Base-by-base conservation (phyloP, 176 grass and related monocot species). In the Aegilops longissima region DNA sequence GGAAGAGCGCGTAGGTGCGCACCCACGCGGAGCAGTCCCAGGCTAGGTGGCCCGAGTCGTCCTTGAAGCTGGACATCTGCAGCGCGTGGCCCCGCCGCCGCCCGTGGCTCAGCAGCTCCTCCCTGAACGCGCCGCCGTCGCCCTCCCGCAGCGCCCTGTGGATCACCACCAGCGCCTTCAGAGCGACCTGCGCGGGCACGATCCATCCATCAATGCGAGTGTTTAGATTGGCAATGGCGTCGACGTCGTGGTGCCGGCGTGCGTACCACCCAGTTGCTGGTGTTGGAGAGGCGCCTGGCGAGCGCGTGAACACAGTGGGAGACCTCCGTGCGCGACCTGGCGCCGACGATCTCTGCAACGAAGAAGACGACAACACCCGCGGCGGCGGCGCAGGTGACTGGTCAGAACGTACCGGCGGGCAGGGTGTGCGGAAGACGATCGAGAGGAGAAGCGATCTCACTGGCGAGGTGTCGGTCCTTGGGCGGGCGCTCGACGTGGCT, bases 11-110 rank as follows among this genome's bases (percentile, higher is more conserved):
- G 76, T 98, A 98, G 0, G 93, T 94, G 70, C 96, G 93, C 76
- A 94, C 92, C 96, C 96, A 98, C 39, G 93, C 88, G 9, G 96
- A 98, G 87, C 92, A 98, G 88, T 98, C 88, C 93, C 93, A 98
- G 18, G 96, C 93, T 88, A 90, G 84, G 36, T 90, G 81, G 70
- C 92, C 87, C 64, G 96, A 95, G 69, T 95, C 93, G 79, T 98
- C 93, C 77, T 98, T 98, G 73, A 98, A 98, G 73, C 87, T 93
- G 59, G 91, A 78, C 82, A 98, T 93, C 80, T 90, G 91, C 74
- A 98, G 76, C 9, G 88, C 84, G 76, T 93, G 89, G 36, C 96
- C 93, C 72, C 73, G 9, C 23, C 77, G 80, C 86, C 88, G 85
- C 44, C 89, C 84, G 90, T 95, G 92, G 64, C 75, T 82, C 68